Percentiles rank a stretch among this genome's conserved stretches.
Evolutionary conservation across 768 basidiomycete species (phyloP).

Genomic region (Kwoniella sp.): DNA sequence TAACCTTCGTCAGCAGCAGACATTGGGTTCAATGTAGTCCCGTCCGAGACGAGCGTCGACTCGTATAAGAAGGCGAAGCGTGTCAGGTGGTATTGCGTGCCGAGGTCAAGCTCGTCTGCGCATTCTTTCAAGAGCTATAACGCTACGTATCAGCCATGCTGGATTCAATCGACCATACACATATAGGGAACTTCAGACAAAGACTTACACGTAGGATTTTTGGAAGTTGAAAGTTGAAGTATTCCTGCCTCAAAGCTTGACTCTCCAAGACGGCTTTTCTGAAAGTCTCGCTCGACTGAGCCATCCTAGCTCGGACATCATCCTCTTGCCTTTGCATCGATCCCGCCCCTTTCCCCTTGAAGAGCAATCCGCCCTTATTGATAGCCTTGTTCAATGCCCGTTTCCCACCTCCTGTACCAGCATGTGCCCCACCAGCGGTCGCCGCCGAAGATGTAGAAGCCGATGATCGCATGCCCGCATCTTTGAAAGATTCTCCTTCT

Average conservation of each 20-base stretch:
- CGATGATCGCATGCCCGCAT: conserved; percentile 60
- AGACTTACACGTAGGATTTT: conserved; percentile 80
- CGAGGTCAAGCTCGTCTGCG: conserved; percentile 92
- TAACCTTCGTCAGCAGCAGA: conserved; percentile 49
- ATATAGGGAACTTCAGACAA: no score
- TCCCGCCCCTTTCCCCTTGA: conserved; percentile 90
- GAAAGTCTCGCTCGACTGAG: conserved; percentile 80
- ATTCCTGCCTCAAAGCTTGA: conserved; percentile 89
- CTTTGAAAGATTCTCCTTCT: conserved; percentile 88
- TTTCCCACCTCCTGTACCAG: conserved; percentile 62
- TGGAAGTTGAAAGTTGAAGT: conserved; percentile 95
- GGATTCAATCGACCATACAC: no score
- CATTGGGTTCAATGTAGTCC: conserved; percentile 73
- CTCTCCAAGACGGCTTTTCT: conserved; percentile 87
- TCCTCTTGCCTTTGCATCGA: conserved; percentile 95
- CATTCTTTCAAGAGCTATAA: conserved; percentile 85
- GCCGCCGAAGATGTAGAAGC: conserved; percentile 35
- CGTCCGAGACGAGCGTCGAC: conserved; percentile 84
- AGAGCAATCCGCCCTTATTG: conserved; percentile 79
- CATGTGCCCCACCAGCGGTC: conserved; percentile 57
- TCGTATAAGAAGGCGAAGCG: conserved; percentile 94
- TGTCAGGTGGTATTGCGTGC: conserved; percentile 95
- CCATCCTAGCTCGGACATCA: conserved; percentile 83
- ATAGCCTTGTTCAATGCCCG: conserved; percentile 87
- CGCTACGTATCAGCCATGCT: conserved; percentile 1